Evolutionary conservation across 768 basidiomycete species (phyloP).

Genomic region (Tremella fuciformis): DNA sequence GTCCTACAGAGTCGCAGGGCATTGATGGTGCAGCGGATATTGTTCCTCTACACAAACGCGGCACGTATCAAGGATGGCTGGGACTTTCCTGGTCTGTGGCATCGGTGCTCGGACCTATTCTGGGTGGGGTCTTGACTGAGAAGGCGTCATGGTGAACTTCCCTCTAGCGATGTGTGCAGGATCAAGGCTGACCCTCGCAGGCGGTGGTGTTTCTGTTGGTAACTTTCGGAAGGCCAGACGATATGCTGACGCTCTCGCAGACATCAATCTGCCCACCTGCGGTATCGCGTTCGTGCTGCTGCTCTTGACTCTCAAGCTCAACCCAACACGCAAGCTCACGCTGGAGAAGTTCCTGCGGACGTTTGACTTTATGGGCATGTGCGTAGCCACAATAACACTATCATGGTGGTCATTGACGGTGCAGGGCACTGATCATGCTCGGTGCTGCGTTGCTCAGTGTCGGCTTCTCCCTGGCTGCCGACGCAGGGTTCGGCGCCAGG

Average conservation of each 20-base stretch:
- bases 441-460: constrained; percentile 51
- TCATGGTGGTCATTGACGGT: constrained; percentile 2
- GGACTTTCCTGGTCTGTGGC: constrained; percentile 74
- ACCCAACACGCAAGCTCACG: constrained; percentile 41
- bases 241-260: constrained; percentile 9
- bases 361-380: constrained; percentile 54
- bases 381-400: constrained; percentile 3
- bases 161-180: background rate
- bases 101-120: constrained; percentile 70
- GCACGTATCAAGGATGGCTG: constrained; percentile 62
- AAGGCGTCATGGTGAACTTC: constrained; percentile 26
- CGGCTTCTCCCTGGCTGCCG: constrained; percentile 51
- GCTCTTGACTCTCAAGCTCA: constrained; percentile 50
- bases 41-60: constrained; percentile 73
- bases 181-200: constrained; percentile 11
- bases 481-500: constrained; percentile 44
- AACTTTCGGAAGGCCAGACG: background rate
- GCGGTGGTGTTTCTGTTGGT: constrained; percentile 44
- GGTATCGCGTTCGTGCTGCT: constrained; percentile 47
- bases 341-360: constrained; percentile 34
- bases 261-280: constrained; percentile 50
- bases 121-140: constrained; percentile 61
- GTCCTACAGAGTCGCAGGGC: background rate
- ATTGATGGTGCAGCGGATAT: constrained; percentile 58
- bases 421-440: constrained; percentile 47